Evolutionary conservation across 2,329 filamentous ascomycete species (phyloP), one percentile per base, ranked within the genome.

Genomic region (Reticulascus tulasneorum): DNA sequence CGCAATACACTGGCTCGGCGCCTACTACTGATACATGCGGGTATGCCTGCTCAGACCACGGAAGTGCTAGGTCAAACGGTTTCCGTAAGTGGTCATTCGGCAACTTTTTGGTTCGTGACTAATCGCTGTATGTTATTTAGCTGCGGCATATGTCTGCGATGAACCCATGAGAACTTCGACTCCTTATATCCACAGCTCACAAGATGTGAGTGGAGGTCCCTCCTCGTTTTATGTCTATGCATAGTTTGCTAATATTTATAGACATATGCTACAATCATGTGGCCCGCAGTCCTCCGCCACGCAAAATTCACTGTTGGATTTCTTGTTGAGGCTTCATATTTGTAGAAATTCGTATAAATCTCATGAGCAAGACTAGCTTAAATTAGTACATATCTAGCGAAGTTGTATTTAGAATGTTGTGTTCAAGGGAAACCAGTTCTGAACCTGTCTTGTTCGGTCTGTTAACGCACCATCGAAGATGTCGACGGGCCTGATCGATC

Each of bases 11-110:
- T 15, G 60, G 59, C 17, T 37, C 50, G 16, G 40, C 46, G 13
- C 55, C 59, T 4, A 56, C 52, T 4, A 53, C 40, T 15, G 62
- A 63, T 27, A 34, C 23, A 7, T 71, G 67, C 38, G 66, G 64
- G 6, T 71, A 71, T 36, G 65, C 53, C 4, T 71, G 67, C 53
- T 66, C 62, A 10, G 66, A 71, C 42, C 67, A 71, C 37, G 55
- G 49, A 22, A 50, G 47, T 11, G 57, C 50, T 13, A 41, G 46
- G 15, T 51, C 58, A 12, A 60, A 64, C 25, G 62, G 61, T 3
- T 66, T 64, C 49, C 62, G 59, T 63, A 34, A 47, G 53, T 37
- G 7, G 6, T 34, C 6, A 33, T 20, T 25, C 9, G n/a, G 23
- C 33, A 6, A 40, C 4, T 8, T n/a, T n/a, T n/a, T n/a, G n/a